These are phyloP conservation scores for Salix dunnii DNA, from an alignment of 345 rosid species.

Conservation along the genomic window DNA sequence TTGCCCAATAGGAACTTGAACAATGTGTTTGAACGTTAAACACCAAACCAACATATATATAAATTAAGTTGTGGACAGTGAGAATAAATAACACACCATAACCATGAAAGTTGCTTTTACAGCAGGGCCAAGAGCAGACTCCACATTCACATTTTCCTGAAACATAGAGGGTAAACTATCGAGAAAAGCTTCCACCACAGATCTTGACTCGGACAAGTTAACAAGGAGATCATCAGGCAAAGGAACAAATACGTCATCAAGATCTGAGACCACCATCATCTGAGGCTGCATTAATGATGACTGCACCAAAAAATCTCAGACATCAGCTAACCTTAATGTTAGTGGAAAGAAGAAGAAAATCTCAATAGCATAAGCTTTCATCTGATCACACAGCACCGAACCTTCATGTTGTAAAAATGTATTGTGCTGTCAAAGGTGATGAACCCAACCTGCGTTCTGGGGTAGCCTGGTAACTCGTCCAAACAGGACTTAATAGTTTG, in stretches of 20 bases:
- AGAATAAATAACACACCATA: constrained; percentile 60
- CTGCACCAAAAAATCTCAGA: constrained; percentile 45
- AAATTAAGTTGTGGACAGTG: not conserved
- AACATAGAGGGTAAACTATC: constrained; percentile 96
- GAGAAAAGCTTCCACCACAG: constrained; percentile 80
- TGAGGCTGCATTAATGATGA: constrained; percentile 96
- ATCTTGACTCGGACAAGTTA: constrained; percentile 94
- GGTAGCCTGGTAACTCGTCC: constrained; percentile 92
- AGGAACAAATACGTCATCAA: constrained; percentile 88
- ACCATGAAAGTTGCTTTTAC: constrained; percentile 91
- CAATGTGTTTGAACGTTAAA: not conserved
- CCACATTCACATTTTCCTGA: constrained; percentile 78
- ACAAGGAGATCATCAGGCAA: constrained; percentile 98
- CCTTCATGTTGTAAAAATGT: constrained; percentile 98
- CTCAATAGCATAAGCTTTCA: constrained; percentile 12
- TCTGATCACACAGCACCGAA: constrained; percentile 27
- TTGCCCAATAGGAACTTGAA: not conserved
- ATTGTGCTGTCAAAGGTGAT: constrained; percentile 95
- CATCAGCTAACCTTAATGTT: not conserved
- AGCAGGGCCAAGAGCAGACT: constrained; percentile 99
- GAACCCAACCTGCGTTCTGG: constrained; percentile 98
- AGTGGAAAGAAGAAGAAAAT: not conserved
- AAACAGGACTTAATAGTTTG: constrained; percentile 89
- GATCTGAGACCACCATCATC: constrained; percentile 98
- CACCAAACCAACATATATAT: not conserved